Percentiles rank a stretch among this genome's conserved stretches.
These are phyloP conservation scores for Penicillium robsamsonii DNA, from an alignment of 495 filamentous ascomycete genomes.

Conservation along the genomic window DNA sequence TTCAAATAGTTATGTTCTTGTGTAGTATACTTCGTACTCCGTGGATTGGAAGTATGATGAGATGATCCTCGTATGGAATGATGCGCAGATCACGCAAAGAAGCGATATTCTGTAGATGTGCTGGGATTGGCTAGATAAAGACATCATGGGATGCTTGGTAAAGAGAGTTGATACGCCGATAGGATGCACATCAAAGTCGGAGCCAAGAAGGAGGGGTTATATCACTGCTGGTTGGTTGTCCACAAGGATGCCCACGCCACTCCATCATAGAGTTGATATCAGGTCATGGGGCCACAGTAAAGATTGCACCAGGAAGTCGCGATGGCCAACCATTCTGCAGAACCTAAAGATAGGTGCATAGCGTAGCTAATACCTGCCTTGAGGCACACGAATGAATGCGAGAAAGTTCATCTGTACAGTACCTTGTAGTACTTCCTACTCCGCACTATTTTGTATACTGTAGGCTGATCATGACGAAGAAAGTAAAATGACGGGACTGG, in stretches of 20 bases:
- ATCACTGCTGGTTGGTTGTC: constrained; percentile 21
- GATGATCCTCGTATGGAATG: constrained; percentile 8
- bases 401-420: constrained; percentile 2
- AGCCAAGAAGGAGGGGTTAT: constrained; percentile 16
- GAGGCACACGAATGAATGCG: constrained; percentile 10
- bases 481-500: constrained; percentile 2
- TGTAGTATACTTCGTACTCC: not conserved
- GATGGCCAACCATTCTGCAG: constrained; percentile 7
- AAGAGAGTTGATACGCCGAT: constrained; percentile 12
- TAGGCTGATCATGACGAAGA: constrained; percentile 13
- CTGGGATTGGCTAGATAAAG: not conserved
- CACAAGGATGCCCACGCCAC: constrained; percentile 28
- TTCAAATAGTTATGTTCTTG: not conserved
- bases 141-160: constrained; percentile 22
- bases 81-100: constrained; percentile 20
- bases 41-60: not conserved
- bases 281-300: constrained; percentile 20
- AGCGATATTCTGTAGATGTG: constrained; percentile 1
- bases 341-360: not conserved
- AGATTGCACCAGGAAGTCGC: constrained; percentile 8
- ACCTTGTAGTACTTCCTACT: not conserved
- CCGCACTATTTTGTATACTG: too few relatives aligned
- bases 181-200: constrained; percentile 19
- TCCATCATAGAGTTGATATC: constrained; percentile 20
- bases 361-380: not conserved